Base-by-base conservation (phyloP, 1,284 basidiomycete genomes). In the Apiotrichum siamense region DNA sequence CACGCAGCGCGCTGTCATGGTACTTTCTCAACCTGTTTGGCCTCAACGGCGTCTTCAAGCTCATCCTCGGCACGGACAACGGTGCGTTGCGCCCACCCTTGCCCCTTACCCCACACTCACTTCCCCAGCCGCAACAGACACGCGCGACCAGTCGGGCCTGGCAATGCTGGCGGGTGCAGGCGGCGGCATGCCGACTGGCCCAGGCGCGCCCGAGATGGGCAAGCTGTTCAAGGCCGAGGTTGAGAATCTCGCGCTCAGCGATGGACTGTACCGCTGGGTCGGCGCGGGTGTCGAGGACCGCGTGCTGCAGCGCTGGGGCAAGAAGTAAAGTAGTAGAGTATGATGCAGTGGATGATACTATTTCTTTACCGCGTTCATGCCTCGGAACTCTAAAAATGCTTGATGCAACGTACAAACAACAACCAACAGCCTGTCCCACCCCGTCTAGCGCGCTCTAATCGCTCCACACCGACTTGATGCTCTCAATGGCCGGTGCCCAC, bases 11-110 rank as follows among this genome's bases (percentile, higher is more conserved):
- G 11, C 79, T 98, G 52, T 94, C 90, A 26, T 98, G 96, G 96
- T 99, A 98, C 76, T 98, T 99, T 75, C 82, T 98, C 63, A 97
- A 97, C 77, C 88, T 97, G 71, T 98, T 98, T 70, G 96, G 96
- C 48, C 77, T 98, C 52, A 97, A 97, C 67, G 92, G 93, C 17
- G 77, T 98, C 13, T 97, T 97, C 78, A 85, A 87, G 53, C 83
- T 97, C 49, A 82, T 98, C 48, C 83, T 98, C 52, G 96, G 96
- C 9, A 82, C 82, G 43, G 89, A 92, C 55, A 94, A 96, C 66
- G 81, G 92, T 94, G 63, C 67, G 84, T 76, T 27, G 33, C 38
- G n/a, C n/a, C n/a, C n/a, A n/a, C n/a, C n/a, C n/a, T n/a, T n/a
- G n/a, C n/a, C n/a, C n/a, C n/a, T n/a, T n/a, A n/a, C n/a, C n/a